These are phyloP conservation scores for Plasmodium adleri DNA, from an alignment of 169 alveolate genomes.

Conservation along the genomic window DNA sequence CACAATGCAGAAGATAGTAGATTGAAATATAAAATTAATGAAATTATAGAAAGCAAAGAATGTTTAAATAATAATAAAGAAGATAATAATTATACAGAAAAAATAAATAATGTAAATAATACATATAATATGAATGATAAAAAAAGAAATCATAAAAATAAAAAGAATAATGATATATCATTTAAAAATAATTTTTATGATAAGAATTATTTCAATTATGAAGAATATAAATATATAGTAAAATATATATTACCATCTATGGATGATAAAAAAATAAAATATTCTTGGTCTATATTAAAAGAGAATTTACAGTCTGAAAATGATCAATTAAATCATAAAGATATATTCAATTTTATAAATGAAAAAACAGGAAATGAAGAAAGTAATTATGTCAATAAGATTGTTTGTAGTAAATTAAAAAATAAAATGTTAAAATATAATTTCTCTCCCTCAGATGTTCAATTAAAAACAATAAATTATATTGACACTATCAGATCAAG, in stretches of 20 bases:
- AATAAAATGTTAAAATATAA: constrained; percentile 61
- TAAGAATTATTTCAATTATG: constrained; percentile 28
- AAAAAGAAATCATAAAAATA: background rate
- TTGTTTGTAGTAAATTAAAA: constrained; percentile 54
- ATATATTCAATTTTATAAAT: constrained; percentile 31
- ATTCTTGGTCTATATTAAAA: constrained; percentile 50
- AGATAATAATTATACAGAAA: background rate
- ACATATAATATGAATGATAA: background rate
- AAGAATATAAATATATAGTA: constrained; percentile 54
- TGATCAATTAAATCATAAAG: constrained; percentile 29
- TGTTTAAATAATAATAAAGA: background rate
- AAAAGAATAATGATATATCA: background rate
- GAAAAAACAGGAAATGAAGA: constrained; percentile 39
- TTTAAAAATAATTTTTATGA: background rate
- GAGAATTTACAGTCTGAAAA: constrained; percentile 29
- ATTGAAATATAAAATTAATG: constrained; percentile 27
- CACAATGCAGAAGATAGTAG: constrained; percentile 53
- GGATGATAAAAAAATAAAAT: constrained; percentile 37
- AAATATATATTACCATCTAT: constrained; percentile 60
- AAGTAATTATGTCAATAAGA: constrained; percentile 46
- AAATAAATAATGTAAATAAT: background rate
- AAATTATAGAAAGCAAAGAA: constrained; percentile 19
- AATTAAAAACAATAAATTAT: constrained; percentile 52
- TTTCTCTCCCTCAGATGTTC: constrained; percentile 56
- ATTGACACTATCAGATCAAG: constrained; percentile 54